A percentile compares a stretch with the other conserved stretches of the same genome.
These are phyloP conservation scores for Colletotrichum sp. DNA, from an alignment of 2,329 filamentous ascomycete genomes.

Conservation along the genomic window DNA sequence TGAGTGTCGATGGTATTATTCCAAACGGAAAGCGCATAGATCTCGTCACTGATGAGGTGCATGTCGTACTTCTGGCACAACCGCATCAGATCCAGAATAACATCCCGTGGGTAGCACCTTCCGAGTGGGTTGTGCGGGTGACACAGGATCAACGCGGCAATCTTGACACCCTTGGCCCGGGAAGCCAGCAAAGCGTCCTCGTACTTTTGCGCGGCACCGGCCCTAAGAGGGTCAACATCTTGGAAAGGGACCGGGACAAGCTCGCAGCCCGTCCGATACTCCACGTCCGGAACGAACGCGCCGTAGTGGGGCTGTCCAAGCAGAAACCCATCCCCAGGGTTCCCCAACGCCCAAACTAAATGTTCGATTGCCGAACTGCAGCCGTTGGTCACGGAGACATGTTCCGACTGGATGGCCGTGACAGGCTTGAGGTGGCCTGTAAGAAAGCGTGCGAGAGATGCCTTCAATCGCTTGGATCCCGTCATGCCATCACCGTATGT, in stretches of 20 bases:
- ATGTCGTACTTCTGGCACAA: constrained; percentile 33
- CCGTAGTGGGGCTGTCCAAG: constrained; percentile 52
- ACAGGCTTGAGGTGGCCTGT: constrained; percentile 34
- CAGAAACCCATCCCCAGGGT: constrained; percentile 44
- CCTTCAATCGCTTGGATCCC: constrained; percentile 37
- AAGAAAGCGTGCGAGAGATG: constrained; percentile 38
- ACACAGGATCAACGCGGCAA: not conserved
- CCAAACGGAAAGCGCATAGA: constrained; percentile 50
- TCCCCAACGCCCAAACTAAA: constrained; percentile 40
- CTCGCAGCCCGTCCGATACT: constrained; percentile 41
- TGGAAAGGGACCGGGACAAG: constrained; percentile 2
- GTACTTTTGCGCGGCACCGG: not conserved
- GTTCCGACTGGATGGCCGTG: constrained; percentile 30
- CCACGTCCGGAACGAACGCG: constrained; percentile 51
- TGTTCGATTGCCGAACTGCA: constrained; percentile 46
- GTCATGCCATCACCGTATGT: constrained; percentile 47
- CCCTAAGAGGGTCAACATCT: not conserved
- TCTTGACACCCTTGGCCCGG: constrained; percentile 23
- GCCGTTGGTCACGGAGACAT: constrained; percentile 43
- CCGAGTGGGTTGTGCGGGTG: constrained; percentile 41
- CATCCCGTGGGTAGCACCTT: not conserved
- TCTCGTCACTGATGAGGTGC: constrained; percentile 53
- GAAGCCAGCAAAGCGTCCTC: constrained; percentile 37
- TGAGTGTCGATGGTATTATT: constrained; percentile 41
- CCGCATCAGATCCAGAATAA: not conserved